A percentile compares a stretch with the other conserved stretches of the same genome.
phyloP scores from a whole-genome alignment of 768 basidiomycete genomes.

The Paxillus rubicundulus region DNA sequence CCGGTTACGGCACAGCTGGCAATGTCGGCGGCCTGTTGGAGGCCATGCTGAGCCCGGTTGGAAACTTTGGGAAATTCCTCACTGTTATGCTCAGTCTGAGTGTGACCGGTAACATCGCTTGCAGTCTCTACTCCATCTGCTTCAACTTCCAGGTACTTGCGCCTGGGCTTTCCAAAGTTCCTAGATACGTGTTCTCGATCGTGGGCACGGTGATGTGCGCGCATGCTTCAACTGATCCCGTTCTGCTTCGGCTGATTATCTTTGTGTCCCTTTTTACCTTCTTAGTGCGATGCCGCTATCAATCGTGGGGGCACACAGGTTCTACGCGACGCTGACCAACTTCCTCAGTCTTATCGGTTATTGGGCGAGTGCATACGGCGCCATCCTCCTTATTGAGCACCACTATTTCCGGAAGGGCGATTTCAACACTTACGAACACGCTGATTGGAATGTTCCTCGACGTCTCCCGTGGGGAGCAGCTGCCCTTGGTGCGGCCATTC shows the following conservation, averaged over 20 bases:
- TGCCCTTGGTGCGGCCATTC: conserved; percentile 49
- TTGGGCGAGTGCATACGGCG: conserved; percentile 56
- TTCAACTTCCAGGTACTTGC: conserved; percentile 71
- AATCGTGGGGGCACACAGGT: conserved; percentile 65
- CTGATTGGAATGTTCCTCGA: conserved; percentile 49
- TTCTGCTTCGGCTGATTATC: conserved; percentile 5
- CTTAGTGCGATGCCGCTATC: conserved; percentile 62
- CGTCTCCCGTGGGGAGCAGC: conserved; percentile 62
- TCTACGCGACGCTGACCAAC: conserved; percentile 62
- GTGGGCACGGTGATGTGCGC: conserved; percentile 66
- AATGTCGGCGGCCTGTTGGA: conserved; percentile 63
- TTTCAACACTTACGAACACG: conserved; percentile 47
- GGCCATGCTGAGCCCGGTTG: conserved; percentile 59
- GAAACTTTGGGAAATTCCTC: conserved; percentile 69
- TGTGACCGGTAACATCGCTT: conserved; percentile 77
- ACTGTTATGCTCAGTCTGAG: conserved; percentile 72
- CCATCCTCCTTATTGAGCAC: conserved; percentile 65
- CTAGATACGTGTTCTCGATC: conserved; percentile 68
- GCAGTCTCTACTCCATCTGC: conserved; percentile 78
- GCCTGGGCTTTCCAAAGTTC: conserved; percentile 55
- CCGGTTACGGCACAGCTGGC: conserved; percentile 50
- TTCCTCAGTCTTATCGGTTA: conserved; percentile 71
- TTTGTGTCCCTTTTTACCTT: neutral
- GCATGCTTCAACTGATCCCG: neutral
- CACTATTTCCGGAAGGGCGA: conserved; percentile 55